Evolutionary conservation across 257 asterid species (phyloP).

Genomic region (Mitragyna speciosa): DNA sequence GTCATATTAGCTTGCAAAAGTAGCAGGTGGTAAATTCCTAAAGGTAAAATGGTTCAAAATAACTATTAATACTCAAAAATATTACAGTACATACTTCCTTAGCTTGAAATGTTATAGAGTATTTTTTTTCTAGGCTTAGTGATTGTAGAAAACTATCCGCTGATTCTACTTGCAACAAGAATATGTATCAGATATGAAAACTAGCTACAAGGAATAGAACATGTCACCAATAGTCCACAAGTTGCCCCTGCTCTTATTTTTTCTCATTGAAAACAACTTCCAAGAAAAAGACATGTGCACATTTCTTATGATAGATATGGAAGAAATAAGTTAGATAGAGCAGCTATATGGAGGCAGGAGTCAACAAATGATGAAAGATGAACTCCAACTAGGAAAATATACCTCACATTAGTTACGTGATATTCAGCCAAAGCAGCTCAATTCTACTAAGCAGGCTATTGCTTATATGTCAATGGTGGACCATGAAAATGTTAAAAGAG

Average conservation of each 20-base stretch:
- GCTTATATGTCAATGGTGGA: background rate
- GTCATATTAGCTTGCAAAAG: constrained; percentile 88
- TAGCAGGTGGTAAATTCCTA: constrained; percentile 13
- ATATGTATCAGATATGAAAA: constrained; percentile 21
- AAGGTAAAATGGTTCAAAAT: constrained; percentile 12
- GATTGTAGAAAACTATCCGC: constrained; percentile 80
- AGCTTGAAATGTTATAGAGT: constrained; percentile 90
- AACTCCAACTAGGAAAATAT: background rate
- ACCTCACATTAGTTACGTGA: background rate
- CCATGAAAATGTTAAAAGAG: background rate
- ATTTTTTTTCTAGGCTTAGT: constrained; percentile 84
- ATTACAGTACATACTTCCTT: constrained; percentile 71
- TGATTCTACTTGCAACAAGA: constrained; percentile 64
- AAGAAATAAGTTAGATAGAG: background rate
- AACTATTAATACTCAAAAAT: constrained; percentile 16
- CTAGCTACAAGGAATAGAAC: background rate
- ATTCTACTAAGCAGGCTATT: too few relatives aligned
- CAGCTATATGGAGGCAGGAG: too few relatives aligned
- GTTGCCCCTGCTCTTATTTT: background rate
- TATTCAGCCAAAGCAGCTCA: background rate
- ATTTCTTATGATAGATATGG: background rate
- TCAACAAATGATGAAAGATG: background rate
- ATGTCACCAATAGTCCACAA: background rate
- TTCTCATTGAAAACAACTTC: background rate
- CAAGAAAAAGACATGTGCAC: background rate